phyloP scores from a whole-genome alignment of 352 stramenopile genomes.

The Globisporangium sylvaticum region DNA sequence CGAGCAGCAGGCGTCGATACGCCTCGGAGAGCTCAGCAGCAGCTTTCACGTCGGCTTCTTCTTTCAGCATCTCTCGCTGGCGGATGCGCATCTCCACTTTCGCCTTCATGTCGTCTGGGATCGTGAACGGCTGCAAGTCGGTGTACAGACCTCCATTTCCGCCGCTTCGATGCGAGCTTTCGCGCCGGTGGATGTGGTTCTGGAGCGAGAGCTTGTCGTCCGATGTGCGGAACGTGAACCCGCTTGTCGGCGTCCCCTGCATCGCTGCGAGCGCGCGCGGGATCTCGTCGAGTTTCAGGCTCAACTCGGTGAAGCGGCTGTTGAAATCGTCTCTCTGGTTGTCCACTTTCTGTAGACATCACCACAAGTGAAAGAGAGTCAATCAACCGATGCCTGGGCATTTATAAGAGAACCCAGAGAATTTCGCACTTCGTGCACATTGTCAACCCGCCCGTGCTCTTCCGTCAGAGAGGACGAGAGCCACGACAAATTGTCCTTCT shows the following conservation, averaged over 20 bases:
- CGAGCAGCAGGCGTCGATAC: slow-evolving; percentile 56
- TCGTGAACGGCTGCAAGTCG: slow-evolving; percentile 66
- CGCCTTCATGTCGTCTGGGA: slow-evolving; percentile 74
- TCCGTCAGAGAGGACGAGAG: slow-evolving; percentile 50
- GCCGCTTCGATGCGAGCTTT: slow-evolving; percentile 10
- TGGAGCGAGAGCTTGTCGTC: slow-evolving; percentile 56
- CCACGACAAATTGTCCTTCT: slow-evolving; percentile 40
- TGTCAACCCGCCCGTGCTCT: slow-evolving; percentile 36
- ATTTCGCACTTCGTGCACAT: slow-evolving; percentile 44
- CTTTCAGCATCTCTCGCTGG: slow-evolving; percentile 45
- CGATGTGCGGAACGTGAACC: slow-evolving; percentile 49
- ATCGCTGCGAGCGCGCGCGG: slow-evolving; percentile 45
- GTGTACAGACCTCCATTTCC: slow-evolving; percentile 41
- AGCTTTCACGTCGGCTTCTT: slow-evolving; percentile 38
- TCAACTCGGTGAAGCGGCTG: slow-evolving; percentile 52
- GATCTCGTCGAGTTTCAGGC: slow-evolving; percentile 60
- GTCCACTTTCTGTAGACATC: slow-evolving; percentile 52
- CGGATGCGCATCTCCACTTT: slow-evolving; percentile 74
- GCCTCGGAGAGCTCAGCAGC: slow-evolving; percentile 49
- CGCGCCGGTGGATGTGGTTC: slow-evolving; percentile 37
- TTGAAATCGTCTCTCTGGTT: slow-evolving; percentile 64
- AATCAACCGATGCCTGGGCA: too few relatives aligned
- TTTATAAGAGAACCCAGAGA: not conserved
- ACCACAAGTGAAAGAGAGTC: not conserved
- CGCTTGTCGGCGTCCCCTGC: slow-evolving; percentile 22